Conservation (phyloP, 163 green algal genomes). For the Chlorella variabilis region DNA sequence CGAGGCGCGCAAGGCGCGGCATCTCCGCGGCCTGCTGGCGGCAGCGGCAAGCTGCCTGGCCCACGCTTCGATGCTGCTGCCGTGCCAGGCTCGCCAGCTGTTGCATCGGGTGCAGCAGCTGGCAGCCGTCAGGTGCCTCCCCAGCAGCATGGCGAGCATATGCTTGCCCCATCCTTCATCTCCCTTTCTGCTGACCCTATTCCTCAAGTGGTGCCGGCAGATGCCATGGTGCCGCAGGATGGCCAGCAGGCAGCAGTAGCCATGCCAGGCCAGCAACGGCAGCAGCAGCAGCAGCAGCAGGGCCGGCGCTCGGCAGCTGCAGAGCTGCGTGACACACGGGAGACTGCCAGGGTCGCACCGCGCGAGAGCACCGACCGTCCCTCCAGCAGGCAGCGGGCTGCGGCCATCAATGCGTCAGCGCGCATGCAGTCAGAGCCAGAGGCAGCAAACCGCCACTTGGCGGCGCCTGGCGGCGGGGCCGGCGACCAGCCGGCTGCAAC, state of each 20-base stretch:
- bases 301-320: no score
- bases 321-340: not conserved
- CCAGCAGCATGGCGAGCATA: no score
- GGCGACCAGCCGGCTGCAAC: no score
- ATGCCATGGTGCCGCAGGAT: not conserved
- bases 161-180: conserved; percentile 1
- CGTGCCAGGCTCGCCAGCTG: not conserved
- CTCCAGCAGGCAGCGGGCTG: not conserved
- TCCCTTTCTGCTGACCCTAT: not conserved
- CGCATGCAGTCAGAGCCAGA: no score
- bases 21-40: not conserved
- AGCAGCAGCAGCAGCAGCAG: no score
- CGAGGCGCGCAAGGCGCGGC: not conserved
- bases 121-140: not conserved
- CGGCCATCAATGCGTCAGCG: no score
- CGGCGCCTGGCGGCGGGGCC: no score
- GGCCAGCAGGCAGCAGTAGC: not conserved
- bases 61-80: not conserved
- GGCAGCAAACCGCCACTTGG: no score
- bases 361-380: not conserved
- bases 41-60: not conserved
- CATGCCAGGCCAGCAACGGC: not conserved
- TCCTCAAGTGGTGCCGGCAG: not conserved
- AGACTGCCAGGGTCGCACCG: not conserved
- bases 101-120: no score